Evolutionary conservation across 2,329 filamentous ascomycete genomes (phyloP).

Genomic region (Fusarium pininemorale): DNA sequence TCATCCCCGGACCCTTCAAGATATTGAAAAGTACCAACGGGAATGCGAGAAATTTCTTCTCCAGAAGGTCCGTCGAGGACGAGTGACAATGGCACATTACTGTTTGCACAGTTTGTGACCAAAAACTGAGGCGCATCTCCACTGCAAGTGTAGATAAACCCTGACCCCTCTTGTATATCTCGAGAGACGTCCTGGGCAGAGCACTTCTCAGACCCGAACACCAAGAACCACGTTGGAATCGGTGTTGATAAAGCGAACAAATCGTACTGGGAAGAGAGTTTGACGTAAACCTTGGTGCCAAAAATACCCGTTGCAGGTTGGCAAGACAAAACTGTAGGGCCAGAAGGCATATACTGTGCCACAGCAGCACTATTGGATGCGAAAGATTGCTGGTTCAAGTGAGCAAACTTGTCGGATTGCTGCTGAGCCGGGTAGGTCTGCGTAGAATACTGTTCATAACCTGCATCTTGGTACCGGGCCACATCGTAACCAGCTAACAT

Average conservation of each 20-base stretch:
- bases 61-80: constrained; percentile 62
- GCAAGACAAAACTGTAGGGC: constrained; percentile 72
- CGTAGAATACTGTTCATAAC: constrained; percentile 61
- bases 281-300: constrained; percentile 77
- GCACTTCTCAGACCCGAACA: constrained; percentile 82
- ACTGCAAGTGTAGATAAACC: constrained; percentile 76
- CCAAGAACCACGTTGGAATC: constrained; percentile 68
- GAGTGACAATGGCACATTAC: constrained; percentile 65
- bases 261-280: constrained; percentile 80
- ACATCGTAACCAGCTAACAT: constrained; percentile 63
- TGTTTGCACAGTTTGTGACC: constrained; percentile 59
- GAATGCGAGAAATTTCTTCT: constrained; percentile 62
- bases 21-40: constrained; percentile 59
- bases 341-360: constrained; percentile 71
- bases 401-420: constrained; percentile 59
- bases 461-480: constrained; percentile 67
- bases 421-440: constrained; percentile 59
- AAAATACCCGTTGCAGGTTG: constrained; percentile 73
- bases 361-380: constrained; percentile 70
- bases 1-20: constrained; percentile 60
- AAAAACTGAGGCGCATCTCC: constrained; percentile 73
- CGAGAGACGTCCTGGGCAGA: constrained; percentile 68
- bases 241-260: constrained; percentile 66
- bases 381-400: constrained; percentile 66
- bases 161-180: constrained; percentile 63